Conservation (phyloP, 352 stramenopile species). For the Globisporangium splendens region DNA sequence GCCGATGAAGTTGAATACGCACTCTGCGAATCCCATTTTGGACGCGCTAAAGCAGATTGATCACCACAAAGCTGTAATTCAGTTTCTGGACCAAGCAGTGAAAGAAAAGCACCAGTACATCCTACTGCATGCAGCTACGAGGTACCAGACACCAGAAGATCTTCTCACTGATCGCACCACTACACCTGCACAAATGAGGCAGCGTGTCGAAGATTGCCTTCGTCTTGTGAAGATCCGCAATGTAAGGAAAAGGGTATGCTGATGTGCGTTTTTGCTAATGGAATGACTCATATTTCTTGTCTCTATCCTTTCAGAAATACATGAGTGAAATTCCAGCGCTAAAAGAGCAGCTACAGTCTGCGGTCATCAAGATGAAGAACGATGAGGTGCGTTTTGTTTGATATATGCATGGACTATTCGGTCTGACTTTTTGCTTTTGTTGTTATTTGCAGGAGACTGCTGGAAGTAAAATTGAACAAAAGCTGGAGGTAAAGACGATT, state of each 20-base stretch:
- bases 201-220: constrained; percentile 59
- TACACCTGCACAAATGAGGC: constrained; percentile 39
- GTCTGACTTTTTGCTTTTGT: neutral
- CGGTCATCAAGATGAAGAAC: constrained; percentile 55
- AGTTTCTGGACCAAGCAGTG: constrained; percentile 60
- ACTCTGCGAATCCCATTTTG: constrained; percentile 69
- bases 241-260: constrained; percentile 27
- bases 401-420: neutral
- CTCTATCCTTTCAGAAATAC: constrained; percentile 42
- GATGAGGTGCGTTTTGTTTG: constrained; percentile 38
- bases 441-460: constrained; percentile 35
- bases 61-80: constrained; percentile 61
- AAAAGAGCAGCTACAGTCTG: constrained; percentile 43
- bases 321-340: constrained; percentile 49
- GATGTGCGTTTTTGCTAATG: constrained; percentile 1
- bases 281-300: too few species aligned
- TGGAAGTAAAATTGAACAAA: constrained; percentile 60
- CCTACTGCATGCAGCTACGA: constrained; percentile 39
- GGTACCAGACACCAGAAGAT: constrained; percentile 50
- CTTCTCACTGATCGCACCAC: constrained; percentile 49
- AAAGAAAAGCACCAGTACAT: constrained; percentile 53
- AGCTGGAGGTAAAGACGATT: constrained; percentile 48
- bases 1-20: constrained; percentile 75
- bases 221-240: constrained; percentile 75
- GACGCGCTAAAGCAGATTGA: constrained; percentile 82